These are phyloP conservation scores for Vachellia pachyceras DNA, from an alignment of 306 rosid species.

Conservation along the genomic window DNA sequence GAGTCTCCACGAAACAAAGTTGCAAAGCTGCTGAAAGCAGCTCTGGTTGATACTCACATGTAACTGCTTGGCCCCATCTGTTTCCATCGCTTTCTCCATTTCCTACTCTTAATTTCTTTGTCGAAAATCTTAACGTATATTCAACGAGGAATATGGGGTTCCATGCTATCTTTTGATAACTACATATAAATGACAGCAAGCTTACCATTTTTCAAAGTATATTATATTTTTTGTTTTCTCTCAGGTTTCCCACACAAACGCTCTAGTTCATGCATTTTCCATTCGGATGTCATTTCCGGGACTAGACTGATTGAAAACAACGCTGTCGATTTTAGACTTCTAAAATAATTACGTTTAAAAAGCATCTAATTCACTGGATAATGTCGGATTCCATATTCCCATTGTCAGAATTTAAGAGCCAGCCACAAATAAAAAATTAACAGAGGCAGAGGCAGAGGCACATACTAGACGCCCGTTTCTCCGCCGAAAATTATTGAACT, in stretches of 20 bases:
- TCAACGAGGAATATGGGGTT: neutral
- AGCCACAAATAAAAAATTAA: too few relatives aligned
- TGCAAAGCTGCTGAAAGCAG: constrained; percentile 43
- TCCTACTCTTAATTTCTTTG: neutral
- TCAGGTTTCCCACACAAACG: neutral
- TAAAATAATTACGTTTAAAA: neutral
- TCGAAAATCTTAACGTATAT: neutral
- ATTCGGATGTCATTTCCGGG: neutral
- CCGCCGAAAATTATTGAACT: too few relatives aligned
- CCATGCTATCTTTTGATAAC: neutral
- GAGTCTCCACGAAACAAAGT: constrained; percentile 68
- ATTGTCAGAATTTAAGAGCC: too few relatives aligned
- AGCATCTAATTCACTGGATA: constrained; percentile 1
- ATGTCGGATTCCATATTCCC: neutral
- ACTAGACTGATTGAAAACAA: neutral
- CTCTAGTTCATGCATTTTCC: neutral
- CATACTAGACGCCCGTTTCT: too few relatives aligned
- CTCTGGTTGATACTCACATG: constrained; percentile 58
- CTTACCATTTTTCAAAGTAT: neutral
- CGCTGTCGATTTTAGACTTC: neutral
- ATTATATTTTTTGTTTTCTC: neutral
- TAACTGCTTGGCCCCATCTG: constrained; percentile 31
- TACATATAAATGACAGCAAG: neutral
- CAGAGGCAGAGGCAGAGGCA: too few relatives aligned
- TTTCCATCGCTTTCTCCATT: neutral